These are phyloP conservation scores for Chiua virens DNA, from an alignment of 768 basidiomycete species.

Conservation along the genomic window DNA sequence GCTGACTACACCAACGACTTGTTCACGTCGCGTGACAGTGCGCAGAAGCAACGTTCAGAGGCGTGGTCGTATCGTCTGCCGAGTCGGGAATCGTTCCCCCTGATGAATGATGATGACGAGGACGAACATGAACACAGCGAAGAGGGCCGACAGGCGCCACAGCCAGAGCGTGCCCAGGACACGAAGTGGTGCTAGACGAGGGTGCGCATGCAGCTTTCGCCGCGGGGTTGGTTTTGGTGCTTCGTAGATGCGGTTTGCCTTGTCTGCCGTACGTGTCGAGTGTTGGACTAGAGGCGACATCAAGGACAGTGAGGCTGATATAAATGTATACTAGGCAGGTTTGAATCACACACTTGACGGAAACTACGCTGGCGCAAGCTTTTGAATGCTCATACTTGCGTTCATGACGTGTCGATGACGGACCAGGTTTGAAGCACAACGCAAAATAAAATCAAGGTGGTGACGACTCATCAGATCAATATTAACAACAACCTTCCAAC, in stretches of 20 bases:
- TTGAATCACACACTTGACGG: no score
- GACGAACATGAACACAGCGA: slow-evolving; percentile 4
- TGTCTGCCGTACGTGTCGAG: slow-evolving; percentile 73
- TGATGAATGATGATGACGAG: slow-evolving; percentile 30
- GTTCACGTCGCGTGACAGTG: slow-evolving; percentile 19
- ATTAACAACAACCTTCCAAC: no score
- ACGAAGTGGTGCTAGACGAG: slow-evolving; percentile 56
- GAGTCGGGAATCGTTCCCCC: slow-evolving; percentile 33
- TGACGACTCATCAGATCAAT: no score
- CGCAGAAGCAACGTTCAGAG: slow-evolving; percentile 4
- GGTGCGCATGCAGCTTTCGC: slow-evolving; percentile 81
- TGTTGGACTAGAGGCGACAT: slow-evolving; percentile 14
- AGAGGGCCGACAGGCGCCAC: slow-evolving; percentile 26
- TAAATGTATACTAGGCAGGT: slow-evolving; percentile 9
- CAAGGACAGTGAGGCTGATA: slow-evolving; percentile 38
- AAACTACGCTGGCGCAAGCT: no score
- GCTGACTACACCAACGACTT: slow-evolving; percentile 38
- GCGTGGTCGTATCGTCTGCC: slow-evolving; percentile 9
- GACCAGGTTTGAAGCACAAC: no score
- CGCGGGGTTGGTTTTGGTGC: slow-evolving; percentile 81
- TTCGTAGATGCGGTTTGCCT: slow-evolving; percentile 70
- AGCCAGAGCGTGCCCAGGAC: slow-evolving; percentile 3
- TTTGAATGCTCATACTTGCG: no score
- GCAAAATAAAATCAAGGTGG: no score
- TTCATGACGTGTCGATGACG: no score